A percentile compares a stretch with the other conserved stretches of the same genome.
Conservation (phyloP, 768 basidiomycete species). For the Lactarius hengduanensis region DNA sequence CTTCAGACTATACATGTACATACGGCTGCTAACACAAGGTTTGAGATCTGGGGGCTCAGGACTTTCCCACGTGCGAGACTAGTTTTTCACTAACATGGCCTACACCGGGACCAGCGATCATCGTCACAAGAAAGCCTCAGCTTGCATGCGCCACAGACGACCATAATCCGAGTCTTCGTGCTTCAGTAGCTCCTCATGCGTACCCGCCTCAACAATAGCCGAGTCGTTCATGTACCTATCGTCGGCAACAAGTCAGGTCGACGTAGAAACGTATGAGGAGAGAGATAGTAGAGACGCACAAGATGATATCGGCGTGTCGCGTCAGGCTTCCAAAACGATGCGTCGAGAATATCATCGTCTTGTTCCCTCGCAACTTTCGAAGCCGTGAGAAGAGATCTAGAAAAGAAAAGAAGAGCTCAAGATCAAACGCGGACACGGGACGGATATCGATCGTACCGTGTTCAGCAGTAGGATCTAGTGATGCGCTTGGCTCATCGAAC, state of each 20-base stretch:
- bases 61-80: too few relatives aligned
- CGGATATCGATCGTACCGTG: slow-evolving; percentile 45
- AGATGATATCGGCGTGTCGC: slow-evolving; percentile 43
- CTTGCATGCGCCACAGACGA: slow-evolving; percentile 71
- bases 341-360: slow-evolving; percentile 82
- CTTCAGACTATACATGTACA: too few relatives aligned
- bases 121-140: slow-evolving; percentile 52
- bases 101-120: not conserved
- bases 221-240: slow-evolving; percentile 69
- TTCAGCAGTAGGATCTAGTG: slow-evolving; percentile 72
- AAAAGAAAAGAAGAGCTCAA: not conserved
- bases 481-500: too few relatives aligned
- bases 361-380: slow-evolving; percentile 63
- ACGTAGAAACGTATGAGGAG: not conserved
- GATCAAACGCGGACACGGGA: not conserved
- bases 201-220: slow-evolving; percentile 60
- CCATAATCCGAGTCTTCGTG: slow-evolving; percentile 61
- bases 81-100: not conserved
- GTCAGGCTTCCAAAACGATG: slow-evolving; percentile 71
- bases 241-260: not conserved
- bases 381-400: slow-evolving; percentile 72
- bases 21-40: too few relatives aligned
- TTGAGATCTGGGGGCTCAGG: too few relatives aligned
- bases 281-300: slow-evolving; percentile 5
- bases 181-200: slow-evolving; percentile 57